Conservation (phyloP, 768 basidiomycete species). For the Pleurotus cornucopiae region DNA sequence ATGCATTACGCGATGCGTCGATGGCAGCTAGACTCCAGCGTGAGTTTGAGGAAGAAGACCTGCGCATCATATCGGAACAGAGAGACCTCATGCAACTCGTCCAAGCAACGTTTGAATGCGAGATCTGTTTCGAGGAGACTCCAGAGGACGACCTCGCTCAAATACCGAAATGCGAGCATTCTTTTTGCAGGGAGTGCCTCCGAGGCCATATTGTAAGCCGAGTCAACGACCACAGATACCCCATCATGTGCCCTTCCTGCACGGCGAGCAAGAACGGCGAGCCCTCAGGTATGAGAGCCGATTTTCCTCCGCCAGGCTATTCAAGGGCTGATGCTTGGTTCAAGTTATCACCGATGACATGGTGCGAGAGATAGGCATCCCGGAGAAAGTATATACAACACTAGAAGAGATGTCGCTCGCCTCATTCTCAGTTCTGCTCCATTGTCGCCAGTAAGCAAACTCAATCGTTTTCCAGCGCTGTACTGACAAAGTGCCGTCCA, state of each 20-base stretch:
- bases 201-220: slow-evolving; percentile 27
- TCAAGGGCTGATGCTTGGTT: background rate
- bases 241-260: slow-evolving; percentile 50
- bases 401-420: slow-evolving; percentile 43
- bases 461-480: background rate
- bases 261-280: slow-evolving; percentile 20
- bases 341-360: slow-evolving; percentile 34
- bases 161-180: slow-evolving; percentile 37
- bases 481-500: background rate
- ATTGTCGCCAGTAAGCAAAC: slow-evolving; percentile 38
- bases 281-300: slow-evolving; percentile 17
- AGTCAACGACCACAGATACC: slow-evolving; percentile 42
- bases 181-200: slow-evolving; percentile 44
- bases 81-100: background rate
- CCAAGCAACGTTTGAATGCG: slow-evolving; percentile 39
- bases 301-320: background rate
- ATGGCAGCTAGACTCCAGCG: slow-evolving; percentile 30
- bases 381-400: slow-evolving; percentile 31
- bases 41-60: slow-evolving; percentile 26
- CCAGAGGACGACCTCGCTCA: slow-evolving; percentile 36
- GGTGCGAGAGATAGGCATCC: slow-evolving; percentile 40
- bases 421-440: slow-evolving; percentile 36
- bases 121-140: slow-evolving; percentile 42
- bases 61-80: background rate
- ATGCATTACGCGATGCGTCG: slow-evolving; percentile 12